These are phyloP conservation scores for Pestalotiopsis sp. DNA, from an alignment of 2,329 filamentous ascomycete genomes.

Conservation along the genomic window DNA sequence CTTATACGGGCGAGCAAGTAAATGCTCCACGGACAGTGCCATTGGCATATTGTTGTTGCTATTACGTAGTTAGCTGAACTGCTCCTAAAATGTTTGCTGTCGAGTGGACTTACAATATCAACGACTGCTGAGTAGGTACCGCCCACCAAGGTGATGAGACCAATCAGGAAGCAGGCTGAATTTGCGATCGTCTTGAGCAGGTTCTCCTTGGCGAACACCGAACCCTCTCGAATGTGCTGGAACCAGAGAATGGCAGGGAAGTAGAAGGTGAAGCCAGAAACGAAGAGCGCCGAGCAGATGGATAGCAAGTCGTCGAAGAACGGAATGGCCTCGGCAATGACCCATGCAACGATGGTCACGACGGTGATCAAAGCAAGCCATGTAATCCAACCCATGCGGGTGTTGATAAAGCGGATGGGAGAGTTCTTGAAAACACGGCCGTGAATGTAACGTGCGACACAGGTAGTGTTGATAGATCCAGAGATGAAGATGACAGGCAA, in stretches of 20 bases:
- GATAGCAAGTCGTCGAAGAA: constrained; percentile 70
- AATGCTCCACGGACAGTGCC: constrained; percentile 5
- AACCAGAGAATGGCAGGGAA: constrained; percentile 36
- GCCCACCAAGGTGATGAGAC: constrained; percentile 29
- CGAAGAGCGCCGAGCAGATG: constrained; percentile 50
- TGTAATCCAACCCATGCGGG: constrained; percentile 30
- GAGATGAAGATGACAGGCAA: constrained; percentile 65
- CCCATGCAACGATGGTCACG: constrained; percentile 65
- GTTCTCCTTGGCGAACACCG: constrained; percentile 28
- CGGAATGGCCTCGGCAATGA: constrained; percentile 73
- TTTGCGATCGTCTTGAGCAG: constrained; percentile 23
- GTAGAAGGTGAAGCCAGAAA: constrained; percentile 46
- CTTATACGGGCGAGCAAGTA: constrained; percentile 8
- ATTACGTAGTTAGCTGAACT: background rate
- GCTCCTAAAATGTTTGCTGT: no score
- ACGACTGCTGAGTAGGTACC: constrained; percentile 32
- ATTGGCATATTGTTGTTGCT: constrained; percentile 8
- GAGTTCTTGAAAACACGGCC: constrained; percentile 31
- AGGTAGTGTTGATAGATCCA: constrained; percentile 62
- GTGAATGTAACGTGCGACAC: constrained; percentile 38
- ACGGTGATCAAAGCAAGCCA: constrained; percentile 61
- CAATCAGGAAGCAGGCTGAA: constrained; percentile 27
- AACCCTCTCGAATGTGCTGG: constrained; percentile 30
- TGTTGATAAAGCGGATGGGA: constrained; percentile 33
- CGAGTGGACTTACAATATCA: constrained; percentile 30